Evolutionary conservation across 257 asterid genomes (phyloP).

Genomic region (Datura wrightii): DNA sequence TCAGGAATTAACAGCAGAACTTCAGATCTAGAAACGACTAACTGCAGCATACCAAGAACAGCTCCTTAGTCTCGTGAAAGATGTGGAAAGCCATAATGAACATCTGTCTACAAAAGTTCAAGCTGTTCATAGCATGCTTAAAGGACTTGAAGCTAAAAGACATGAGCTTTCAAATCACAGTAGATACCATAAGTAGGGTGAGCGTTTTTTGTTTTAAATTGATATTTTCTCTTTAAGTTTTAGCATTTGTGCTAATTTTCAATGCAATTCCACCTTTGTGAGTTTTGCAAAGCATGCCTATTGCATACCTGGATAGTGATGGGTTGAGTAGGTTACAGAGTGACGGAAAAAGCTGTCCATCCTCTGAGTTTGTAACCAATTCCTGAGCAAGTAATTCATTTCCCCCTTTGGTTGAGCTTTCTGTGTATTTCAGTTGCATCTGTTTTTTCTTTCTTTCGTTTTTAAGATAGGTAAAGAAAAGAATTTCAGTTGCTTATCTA

Average conservation of each 20-base stretch:
- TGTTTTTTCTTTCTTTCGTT: not conserved
- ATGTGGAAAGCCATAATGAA: slow-evolving; percentile 68
- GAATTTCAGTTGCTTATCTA: not conserved
- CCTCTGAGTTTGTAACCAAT: not conserved
- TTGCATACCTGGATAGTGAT: not conserved
- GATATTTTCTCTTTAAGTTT: not conserved
- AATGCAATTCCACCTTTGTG: not conserved
- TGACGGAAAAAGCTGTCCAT: not conserved
- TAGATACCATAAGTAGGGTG: slow-evolving; percentile 43
- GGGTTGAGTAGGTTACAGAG: not conserved
- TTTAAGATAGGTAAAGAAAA: not conserved
- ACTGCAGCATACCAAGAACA: slow-evolving; percentile 74
- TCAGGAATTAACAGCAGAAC: slow-evolving; percentile 74
- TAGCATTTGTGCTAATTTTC: slow-evolving; percentile 7
- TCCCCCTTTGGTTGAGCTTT: not conserved
- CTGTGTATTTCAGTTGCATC: not conserved
- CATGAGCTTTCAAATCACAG: slow-evolving; percentile 45
- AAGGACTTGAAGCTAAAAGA: slow-evolving; percentile 61
- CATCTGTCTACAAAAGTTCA: slow-evolving; percentile 62
- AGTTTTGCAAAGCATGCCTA: not conserved
- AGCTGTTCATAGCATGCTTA: slow-evolving; percentile 53
- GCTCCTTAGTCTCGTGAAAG: slow-evolving; percentile 66
- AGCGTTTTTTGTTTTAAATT: slow-evolving; percentile 30
- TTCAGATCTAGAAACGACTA: slow-evolving; percentile 65
- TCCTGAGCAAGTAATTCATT: not conserved